These are phyloP conservation scores for Urtica urens DNA, from an alignment of 306 rosid species.

Conservation along the genomic window DNA sequence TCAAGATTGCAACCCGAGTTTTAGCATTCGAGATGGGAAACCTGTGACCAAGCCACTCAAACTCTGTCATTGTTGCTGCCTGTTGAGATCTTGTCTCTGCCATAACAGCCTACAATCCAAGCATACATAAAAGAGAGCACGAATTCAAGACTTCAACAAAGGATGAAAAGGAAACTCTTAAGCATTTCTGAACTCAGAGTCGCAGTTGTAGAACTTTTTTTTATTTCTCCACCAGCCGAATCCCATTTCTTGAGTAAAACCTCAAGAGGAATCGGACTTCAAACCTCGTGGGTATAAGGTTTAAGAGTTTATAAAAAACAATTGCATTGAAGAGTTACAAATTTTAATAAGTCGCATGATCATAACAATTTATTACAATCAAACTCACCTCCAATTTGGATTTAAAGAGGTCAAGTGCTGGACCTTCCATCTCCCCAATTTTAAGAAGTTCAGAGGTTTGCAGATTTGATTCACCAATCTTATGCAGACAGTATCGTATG, in stretches of 20 bases:
- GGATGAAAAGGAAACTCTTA: constrained; percentile 1
- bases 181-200: too few relatives aligned
- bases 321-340: too few relatives aligned
- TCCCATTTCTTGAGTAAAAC: too few relatives aligned
- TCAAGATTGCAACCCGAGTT: constrained; percentile 86
- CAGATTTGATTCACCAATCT: constrained; percentile 79
- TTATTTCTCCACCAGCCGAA: too few relatives aligned
- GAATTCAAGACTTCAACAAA: not conserved
- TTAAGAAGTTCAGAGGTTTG: constrained; percentile 87
- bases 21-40: constrained; percentile 93
- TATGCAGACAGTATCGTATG: constrained; percentile 84
- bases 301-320: too few relatives aligned
- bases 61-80: constrained; percentile 98
- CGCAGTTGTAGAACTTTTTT: too few relatives aligned
- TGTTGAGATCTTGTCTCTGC: constrained; percentile 99
- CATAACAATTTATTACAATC: constrained; percentile 1
- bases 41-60: constrained; percentile 88
- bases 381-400: constrained; percentile 82
- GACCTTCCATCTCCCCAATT: constrained; percentile 98
- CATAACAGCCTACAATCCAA: constrained; percentile 77
- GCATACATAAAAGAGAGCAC: constrained; percentile 3
- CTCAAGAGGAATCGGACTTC: too few relatives aligned
- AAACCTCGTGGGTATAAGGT: too few relatives aligned
- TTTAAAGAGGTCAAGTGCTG: constrained; percentile 94
- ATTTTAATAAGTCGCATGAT: too few relatives aligned